These are phyloP conservation scores for Jaltomata sinuosa DNA, from an alignment of 257 asterid genomes.

Conservation along the genomic window DNA sequence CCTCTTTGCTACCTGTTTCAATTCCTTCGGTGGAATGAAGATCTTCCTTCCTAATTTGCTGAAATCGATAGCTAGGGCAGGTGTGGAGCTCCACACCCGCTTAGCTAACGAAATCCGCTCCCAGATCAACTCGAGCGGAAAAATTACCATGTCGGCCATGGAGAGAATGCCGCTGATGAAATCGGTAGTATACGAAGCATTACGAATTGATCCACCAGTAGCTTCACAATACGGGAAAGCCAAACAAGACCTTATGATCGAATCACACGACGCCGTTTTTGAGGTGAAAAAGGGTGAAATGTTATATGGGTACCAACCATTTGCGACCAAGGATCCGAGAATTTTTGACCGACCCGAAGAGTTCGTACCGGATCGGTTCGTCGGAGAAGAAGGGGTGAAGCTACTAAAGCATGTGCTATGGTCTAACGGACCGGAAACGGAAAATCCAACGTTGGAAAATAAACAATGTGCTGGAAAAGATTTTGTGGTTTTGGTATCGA, in stretches of 20 bases:
- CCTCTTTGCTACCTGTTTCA: conserved; percentile 66
- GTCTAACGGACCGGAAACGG: conserved; percentile 88
- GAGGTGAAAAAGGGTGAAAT: conserved; percentile 58
- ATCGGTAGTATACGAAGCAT: conserved; percentile 65
- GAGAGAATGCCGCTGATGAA: conserved; percentile 70
- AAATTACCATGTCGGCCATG: conserved; percentile 46
- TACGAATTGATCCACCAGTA: conserved; percentile 84
- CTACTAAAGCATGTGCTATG: conserved; percentile 68
- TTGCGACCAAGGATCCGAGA: conserved; percentile 76
- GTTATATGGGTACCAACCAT: conserved; percentile 73
- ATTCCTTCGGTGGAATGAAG: conserved; percentile 79
- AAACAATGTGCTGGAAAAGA: conserved; percentile 95
- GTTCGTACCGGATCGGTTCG: conserved; percentile 54
- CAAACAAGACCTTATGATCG: conserved; percentile 40
- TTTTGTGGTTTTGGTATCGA: conserved; percentile 57
- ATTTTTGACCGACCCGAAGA: conserved; percentile 65
- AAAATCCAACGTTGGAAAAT: conserved; percentile 34
- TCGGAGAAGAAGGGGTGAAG: conserved; percentile 60
- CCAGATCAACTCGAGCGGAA: conserved; percentile 31
- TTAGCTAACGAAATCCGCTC: conserved; percentile 58
- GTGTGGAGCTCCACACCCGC: conserved; percentile 39
- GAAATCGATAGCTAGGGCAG: conserved; percentile 64
- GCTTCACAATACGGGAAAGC: conserved; percentile 69
- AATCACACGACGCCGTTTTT: conserved; percentile 66
- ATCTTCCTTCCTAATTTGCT: conserved; percentile 63